These are phyloP conservation scores for Zostera marina DNA, from an alignment of 116 monocot species.

Conservation along the genomic window DNA sequence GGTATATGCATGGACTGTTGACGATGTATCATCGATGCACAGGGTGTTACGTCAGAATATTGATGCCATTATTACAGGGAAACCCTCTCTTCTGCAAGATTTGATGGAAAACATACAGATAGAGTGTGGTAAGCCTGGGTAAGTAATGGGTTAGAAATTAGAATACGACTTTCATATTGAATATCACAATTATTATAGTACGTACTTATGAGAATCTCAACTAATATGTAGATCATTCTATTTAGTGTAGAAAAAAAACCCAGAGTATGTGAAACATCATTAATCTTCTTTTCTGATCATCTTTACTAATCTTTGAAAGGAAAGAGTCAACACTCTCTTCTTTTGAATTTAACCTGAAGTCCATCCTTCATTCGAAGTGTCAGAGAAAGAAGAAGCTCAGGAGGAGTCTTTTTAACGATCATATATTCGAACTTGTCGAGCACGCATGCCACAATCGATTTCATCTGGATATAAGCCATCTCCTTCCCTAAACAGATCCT, in stretches of 20 bases:
- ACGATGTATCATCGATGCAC: slow-evolving; percentile 52
- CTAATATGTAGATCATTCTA: no score
- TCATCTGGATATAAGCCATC: slow-evolving; percentile 42
- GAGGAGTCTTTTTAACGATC: slow-evolving; percentile 7
- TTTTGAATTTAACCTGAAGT: slow-evolving; percentile 15
- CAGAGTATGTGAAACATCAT: no score
- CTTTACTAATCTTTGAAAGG: no score
- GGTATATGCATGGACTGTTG: slow-evolving; percentile 94
- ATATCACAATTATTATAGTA: no score
- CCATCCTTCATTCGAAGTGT: slow-evolving; percentile 41
- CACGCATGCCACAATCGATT: slow-evolving; percentile 18
- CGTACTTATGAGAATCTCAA: no score
- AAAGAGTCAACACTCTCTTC: no score
- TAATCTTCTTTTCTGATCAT: no score
- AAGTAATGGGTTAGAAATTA: slow-evolving; percentile 33
- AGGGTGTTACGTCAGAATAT: slow-evolving; percentile 49
- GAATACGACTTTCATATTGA: background rate
- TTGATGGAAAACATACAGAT: slow-evolving; percentile 42
- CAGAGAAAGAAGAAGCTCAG: slow-evolving; percentile 18
- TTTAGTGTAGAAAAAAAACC: no score
- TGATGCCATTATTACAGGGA: slow-evolving; percentile 54
- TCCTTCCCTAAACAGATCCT: slow-evolving; percentile 39
- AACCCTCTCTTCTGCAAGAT: slow-evolving; percentile 33
- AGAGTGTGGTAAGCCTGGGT: slow-evolving; percentile 50
- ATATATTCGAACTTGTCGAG: slow-evolving; percentile 15